Base-by-base conservation (phyloP, 2,329 filamentous ascomycete species). In the Boeremia lycopersici region DNA sequence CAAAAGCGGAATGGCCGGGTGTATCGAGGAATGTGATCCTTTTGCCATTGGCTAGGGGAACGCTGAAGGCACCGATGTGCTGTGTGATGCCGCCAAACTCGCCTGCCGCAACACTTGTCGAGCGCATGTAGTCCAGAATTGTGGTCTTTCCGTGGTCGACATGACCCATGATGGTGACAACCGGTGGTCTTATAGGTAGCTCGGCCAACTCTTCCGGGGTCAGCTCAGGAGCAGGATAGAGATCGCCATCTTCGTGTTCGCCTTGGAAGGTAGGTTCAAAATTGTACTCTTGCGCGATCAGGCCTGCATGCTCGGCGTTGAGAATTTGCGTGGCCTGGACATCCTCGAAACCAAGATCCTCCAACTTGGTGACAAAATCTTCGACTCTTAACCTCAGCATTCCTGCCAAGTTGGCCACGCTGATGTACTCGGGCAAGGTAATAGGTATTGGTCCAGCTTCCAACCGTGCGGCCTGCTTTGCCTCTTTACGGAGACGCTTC, bases 71-170 rank as follows among this genome's bases (percentile, higher is more conserved):
- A 75, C 95, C 96, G 62, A 99, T 99, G 70, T 99, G 95, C 74
- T 99, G 95, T 0, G 95, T 99, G 71, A 99, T 99, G 31, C 95
- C 95, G 59, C 95, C 95, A 71, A 97, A 93, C 73, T 99, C 95
- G 48, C 89, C 86, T 6, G 91, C 91, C 36, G 89, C 96, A 38
- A 99, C 86, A 6, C 92, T 97, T 1, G 93, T 95, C 66, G 96
- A 96, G 33, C 95, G 89, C 39, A 99, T 81, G 77, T 88, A 98
- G 72, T 99, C 95, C 9, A 99, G 81, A 36, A 99, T 87, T 0
- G 96, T 99, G 0, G 95, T 99, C 79, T 99, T 99, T 48, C 95
- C 95, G 74, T 99, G 95, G 72, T 99, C 96, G 65, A 99, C 95
- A 62, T 99, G 95, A 2, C 95, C 95, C 96, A 99, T 99, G 69